A percentile compares a stretch with the other conserved stretches of the same genome.
phyloP scores from a whole-genome alignment of 1,139 yeast species.

The Candida mesenterica region DNA sequence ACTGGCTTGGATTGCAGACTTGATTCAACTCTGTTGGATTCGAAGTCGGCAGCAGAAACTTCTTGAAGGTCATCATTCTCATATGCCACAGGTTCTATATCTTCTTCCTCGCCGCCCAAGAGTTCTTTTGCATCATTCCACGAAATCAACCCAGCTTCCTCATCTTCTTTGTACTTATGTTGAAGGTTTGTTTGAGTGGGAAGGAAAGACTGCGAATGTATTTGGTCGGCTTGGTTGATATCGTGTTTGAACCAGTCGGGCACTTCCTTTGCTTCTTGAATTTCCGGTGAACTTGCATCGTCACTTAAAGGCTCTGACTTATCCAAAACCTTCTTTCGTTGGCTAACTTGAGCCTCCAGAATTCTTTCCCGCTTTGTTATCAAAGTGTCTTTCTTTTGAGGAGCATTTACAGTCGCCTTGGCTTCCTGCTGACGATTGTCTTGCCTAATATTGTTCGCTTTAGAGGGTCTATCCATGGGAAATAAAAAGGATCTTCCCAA shows the following conservation, averaged over 20 bases:
- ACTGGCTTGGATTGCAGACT: slow-evolving; percentile 2
- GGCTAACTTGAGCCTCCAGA: too few relatives aligned
- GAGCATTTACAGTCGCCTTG: too few relatives aligned
- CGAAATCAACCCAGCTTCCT: slow-evolving; percentile 48
- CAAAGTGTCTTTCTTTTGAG: too few relatives aligned
- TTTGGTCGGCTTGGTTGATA: background rate
- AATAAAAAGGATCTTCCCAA: slow-evolving; percentile 10
- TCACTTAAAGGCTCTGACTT: background rate
- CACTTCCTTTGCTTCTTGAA: slow-evolving; percentile 12
- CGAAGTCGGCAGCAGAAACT: slow-evolving; percentile 10
- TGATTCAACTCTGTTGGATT: slow-evolving; percentile 6
- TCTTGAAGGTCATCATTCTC: slow-evolving; percentile 15
- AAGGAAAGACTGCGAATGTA: slow-evolving; percentile 10
- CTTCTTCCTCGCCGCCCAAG: slow-evolving; percentile 18
- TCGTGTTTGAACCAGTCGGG: slow-evolving; percentile 35
- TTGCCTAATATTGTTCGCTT: background rate
- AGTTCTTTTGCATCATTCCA: slow-evolving; percentile 45
- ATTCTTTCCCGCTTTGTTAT: too few relatives aligned
- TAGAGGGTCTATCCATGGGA: slow-evolving; percentile 2
- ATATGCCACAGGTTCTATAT: slow-evolving; percentile 10
- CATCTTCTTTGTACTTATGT: slow-evolving; percentile 35
- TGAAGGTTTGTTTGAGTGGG: slow-evolving; percentile 11
- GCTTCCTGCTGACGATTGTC: too few relatives aligned
- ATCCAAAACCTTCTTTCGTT: background rate
- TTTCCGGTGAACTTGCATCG: background rate